Conservation (phyloP, 2,329 filamentous ascomycete species). For the Fusarium chlamydosporum region DNA sequence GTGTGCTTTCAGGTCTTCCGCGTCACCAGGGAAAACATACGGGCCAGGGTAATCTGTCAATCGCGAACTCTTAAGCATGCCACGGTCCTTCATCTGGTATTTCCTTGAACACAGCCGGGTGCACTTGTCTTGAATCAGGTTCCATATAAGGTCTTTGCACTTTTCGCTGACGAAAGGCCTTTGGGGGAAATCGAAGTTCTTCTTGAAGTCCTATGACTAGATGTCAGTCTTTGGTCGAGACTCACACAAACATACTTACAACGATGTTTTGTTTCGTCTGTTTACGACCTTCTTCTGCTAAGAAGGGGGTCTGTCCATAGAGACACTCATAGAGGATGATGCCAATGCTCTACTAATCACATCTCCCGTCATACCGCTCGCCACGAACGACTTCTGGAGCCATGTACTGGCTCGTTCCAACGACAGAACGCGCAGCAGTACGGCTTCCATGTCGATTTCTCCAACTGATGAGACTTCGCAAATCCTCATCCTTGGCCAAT, state of each 20-base stretch:
- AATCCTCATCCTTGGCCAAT: conserved; percentile 48
- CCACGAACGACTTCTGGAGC: conserved; percentile 92
- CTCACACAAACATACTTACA: conserved; percentile 60
- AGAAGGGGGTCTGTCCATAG: conserved; percentile 92
- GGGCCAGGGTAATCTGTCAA: conserved; percentile 56
- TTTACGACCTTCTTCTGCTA: conserved; percentile 81
- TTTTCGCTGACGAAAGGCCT: conserved; percentile 75
- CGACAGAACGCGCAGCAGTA: conserved; percentile 83
- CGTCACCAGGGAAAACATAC: conserved; percentile 86
- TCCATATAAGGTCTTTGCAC: conserved; percentile 82
- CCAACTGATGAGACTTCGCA: conserved; percentile 72
- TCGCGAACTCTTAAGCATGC: conserved; percentile 40
- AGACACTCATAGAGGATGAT: conserved; percentile 96
- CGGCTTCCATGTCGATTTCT: conserved; percentile 78
- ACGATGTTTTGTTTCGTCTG: conserved; percentile 90
- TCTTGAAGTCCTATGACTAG: conserved; percentile 74
- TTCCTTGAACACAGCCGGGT: conserved; percentile 80
- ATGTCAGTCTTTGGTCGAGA: conserved; percentile 16
- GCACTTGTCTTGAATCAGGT: conserved; percentile 80
- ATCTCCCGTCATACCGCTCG: conserved; percentile 88
- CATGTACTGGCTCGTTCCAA: conserved; percentile 98
- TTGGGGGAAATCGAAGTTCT: conserved; percentile 78
- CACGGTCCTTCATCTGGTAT: conserved; percentile 77
- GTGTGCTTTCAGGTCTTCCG: conserved; percentile 89
- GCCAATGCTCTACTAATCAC: conserved; percentile 97